Percentiles rank a stretch among this genome's conserved stretches.
Evolutionary conservation across 169 alveolate species (phyloP).

Genomic region (Eimeria zaria): DNA sequence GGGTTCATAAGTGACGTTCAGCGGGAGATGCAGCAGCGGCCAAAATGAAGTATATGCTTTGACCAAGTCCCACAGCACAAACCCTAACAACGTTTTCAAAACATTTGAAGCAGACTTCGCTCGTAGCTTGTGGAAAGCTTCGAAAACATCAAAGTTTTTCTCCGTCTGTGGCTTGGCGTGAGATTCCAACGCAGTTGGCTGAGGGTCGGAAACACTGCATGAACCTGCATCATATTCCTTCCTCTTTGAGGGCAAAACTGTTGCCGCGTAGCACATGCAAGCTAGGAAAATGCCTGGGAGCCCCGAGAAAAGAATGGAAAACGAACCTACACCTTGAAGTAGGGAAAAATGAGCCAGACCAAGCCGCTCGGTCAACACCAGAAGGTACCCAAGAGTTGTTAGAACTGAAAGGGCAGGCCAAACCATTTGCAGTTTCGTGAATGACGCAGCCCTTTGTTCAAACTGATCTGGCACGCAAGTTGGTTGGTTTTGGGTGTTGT

Average conservation of each 20-base stretch:
- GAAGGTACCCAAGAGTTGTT: constrained; percentile 12
- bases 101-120: neutral
- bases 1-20: neutral
- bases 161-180: neutral
- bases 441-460: neutral
- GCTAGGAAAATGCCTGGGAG: constrained; percentile 28
- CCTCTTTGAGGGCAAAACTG: neutral
- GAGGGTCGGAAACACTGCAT: neutral
- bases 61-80: constrained; percentile 50
- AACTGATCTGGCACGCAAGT: neutral
- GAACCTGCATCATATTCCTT: neutral
- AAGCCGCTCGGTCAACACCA: constrained; percentile 18
- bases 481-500: neutral
- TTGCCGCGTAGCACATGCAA: constrained; percentile 6
- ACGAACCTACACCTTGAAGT: neutral
- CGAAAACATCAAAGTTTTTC: neutral
- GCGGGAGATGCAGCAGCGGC: constrained; percentile 24
- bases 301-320: constrained; percentile 10
- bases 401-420: neutral
- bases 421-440: neutral
- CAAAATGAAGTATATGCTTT: neutral
- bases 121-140: neutral
- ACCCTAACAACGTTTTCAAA: constrained; percentile 15
- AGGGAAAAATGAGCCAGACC: neutral
- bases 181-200: neutral